Base-by-base conservation (phyloP, 176 grass and related monocot species). In the barley (Hordeum vulgare) region DNA sequence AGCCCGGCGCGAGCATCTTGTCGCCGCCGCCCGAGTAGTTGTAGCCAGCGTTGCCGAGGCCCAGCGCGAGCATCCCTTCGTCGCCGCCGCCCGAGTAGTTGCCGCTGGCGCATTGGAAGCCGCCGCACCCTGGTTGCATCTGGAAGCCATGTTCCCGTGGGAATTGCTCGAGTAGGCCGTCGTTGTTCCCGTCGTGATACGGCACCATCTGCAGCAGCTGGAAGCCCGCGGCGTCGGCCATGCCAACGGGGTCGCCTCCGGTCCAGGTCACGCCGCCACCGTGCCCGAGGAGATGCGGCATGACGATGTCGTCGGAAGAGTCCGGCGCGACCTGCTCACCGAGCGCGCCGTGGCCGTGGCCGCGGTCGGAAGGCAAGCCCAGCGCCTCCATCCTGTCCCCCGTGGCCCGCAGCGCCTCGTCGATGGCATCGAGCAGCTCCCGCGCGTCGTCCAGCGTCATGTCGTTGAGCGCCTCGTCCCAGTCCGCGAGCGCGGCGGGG, bases 391-490 rank as follows among this genome's bases (percentile, higher is more conserved):
- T 11, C 82, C 77, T 75, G 7, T 34, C 68, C 0, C 12, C n/a
- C 0, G 65, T 4, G 44, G 75, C 81, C 9, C 1, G 17, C 1
- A 84, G 15, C 4, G 67, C 45, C 9, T 34, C 76, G 81, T 84
- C 87, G 45, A 88, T 2, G 36, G 21, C 2, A 0, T 3, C 21
- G 76, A 88, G 68, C 68, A 84, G 35, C 26, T 9, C 27, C 14
- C 0, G 21, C 35, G 61, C 60, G 21, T 75, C 27, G 49, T 39
- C 60, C 14, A 1, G 7, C n/a, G 77, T 41, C 11, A 76, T n/a
- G 35, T 4, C 77, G 60, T 69, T 35, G 35, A 89, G 60, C 61
- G 69, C 82, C 21, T 14, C 18, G 76, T 80, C 76, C 81, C 76
- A 89, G 4, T 23, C 11, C 0, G 29, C 5, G 47, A 89, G 61